Base-by-base conservation (phyloP, 2,329 filamentous ascomycete species). In the Dothideomycetes sp. region DNA sequence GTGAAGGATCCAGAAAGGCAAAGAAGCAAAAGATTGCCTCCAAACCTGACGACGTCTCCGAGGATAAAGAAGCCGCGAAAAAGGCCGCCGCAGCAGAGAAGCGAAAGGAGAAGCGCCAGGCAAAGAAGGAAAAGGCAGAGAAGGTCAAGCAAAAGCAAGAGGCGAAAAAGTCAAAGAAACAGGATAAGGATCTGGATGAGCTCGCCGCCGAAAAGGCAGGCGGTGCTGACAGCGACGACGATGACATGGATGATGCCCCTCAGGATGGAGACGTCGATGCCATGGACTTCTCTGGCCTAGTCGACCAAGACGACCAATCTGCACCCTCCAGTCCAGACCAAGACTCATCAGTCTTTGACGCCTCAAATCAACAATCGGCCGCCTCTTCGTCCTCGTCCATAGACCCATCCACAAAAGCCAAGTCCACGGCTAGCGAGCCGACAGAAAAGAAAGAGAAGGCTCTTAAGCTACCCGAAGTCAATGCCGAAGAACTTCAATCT, bases 401-500 rank as follows among this genome's bases (percentile, higher is more conserved):
- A 37, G 47, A 57, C 35, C 62, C 63, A 7, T 58, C 60, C 12
- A 50, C 56, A 16, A 45, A 47, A 12, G 36, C 45, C 15, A 38
- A n/a, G n/a, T n/a, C n/a, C n/a, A n/a, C n/a, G n/a, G n/a, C n/a
- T n/a, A n/a, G n/a, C n/a, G n/a, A n/a, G n/a, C 57, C 56, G 42
- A 55, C 15, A 55, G 54, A 36, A 33, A 52, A 44, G 42, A 54
- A 45, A 27, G 42, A 41, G 19, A 43, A 44, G 17, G 38, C 42
- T 17, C 35, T 46, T 50, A 52, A 57, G 50, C 52, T 54, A 36
- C 66, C 63, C 44, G 81, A 81, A 40, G 68, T 77, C 46, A 80
- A 88, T 54, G 81, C 80, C 31, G 77, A 84, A 44, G 76, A 81
- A 18, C 75, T 94, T 34, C 79, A 83, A 53, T 77, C 81, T 42